Evolutionary conservation across 2,329 filamentous ascomycete species (phyloP).

Genomic region (Trichoderma atrobrunneum): DNA sequence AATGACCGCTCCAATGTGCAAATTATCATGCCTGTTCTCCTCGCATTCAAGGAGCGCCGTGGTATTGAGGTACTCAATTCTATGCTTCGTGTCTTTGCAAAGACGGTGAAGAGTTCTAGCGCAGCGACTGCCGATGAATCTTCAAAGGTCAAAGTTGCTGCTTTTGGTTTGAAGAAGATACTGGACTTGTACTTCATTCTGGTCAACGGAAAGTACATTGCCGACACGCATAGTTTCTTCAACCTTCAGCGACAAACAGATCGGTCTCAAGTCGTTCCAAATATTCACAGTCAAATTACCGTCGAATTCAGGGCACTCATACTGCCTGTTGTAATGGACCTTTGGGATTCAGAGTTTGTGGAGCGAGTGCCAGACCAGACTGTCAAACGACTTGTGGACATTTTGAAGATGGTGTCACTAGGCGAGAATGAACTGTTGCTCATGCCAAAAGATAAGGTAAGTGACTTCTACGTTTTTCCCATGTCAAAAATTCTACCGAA

Average conservation of each 20-base stretch:
- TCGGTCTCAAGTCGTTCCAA: conserved; percentile 39
- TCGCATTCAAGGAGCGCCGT: conserved; percentile 79
- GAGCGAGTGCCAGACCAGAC: conserved; percentile 77
- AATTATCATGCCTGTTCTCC: conserved; percentile 71
- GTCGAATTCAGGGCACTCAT: conserved; percentile 82
- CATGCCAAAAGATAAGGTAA: conserved; percentile 59
- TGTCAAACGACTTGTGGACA: conserved; percentile 76
- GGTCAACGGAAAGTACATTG: conserved; percentile 72
- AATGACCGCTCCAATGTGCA: conserved; percentile 50
- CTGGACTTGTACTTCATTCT: conserved; percentile 77
- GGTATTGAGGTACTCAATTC: conserved; percentile 72
- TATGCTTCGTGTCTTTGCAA: conserved; percentile 66
- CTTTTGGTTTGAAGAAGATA: conserved; percentile 72
- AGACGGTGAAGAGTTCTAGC: conserved; percentile 29
- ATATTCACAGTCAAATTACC: conserved; percentile 68
- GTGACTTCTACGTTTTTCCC: conserved; percentile 21
- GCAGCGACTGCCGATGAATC: conserved; percentile 47
- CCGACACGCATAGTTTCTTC: conserved; percentile 66
- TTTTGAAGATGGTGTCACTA: conserved; percentile 73
- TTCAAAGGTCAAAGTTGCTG: conserved; percentile 48
- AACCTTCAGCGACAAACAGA: conserved; percentile 44
- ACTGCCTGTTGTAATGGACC: conserved; percentile 68
- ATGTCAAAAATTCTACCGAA: neutral
- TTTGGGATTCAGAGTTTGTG: conserved; percentile 84
- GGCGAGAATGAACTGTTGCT: conserved; percentile 71